A percentile compares a stretch with the other conserved stretches of the same genome.
Conservation (phyloP, 73 alveolate genomes). For the Paramecium biaurelia region DNA sequence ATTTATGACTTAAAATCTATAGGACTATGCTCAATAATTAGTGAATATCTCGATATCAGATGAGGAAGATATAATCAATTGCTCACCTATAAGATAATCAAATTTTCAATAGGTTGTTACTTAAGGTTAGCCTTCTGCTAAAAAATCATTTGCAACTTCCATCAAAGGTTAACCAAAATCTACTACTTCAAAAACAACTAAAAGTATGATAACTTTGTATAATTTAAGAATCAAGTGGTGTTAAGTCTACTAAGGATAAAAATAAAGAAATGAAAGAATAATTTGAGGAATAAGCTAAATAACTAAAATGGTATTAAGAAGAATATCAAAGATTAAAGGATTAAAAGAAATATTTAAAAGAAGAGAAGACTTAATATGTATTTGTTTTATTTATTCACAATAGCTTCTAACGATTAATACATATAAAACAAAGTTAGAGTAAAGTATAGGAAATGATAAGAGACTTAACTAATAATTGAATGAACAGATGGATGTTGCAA, state of each 20-base stretch:
- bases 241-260: constrained; percentile 11
- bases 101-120: background rate
- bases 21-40: background rate
- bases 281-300: background rate
- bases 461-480: background rate
- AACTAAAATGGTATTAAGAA: background rate
- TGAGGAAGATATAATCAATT: background rate
- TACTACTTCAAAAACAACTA: background rate
- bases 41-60: background rate
- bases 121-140: background rate
- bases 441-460: background rate
- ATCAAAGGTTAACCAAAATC: background rate
- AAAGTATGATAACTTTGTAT: background rate
- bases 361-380: background rate
- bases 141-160: background rate
- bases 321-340: background rate
- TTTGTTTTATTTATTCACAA: background rate
- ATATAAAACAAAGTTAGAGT: background rate
- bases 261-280: background rate
- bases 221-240: background rate
- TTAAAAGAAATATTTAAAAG: background rate
- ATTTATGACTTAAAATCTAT: background rate
- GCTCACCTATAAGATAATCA: background rate
- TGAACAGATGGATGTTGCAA: constrained; percentile 42
- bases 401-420: constrained; percentile 6